Evolutionary conservation across 495 filamentous ascomycete genomes (phyloP).

Genomic region (Penicillium atrosanguineum): DNA sequence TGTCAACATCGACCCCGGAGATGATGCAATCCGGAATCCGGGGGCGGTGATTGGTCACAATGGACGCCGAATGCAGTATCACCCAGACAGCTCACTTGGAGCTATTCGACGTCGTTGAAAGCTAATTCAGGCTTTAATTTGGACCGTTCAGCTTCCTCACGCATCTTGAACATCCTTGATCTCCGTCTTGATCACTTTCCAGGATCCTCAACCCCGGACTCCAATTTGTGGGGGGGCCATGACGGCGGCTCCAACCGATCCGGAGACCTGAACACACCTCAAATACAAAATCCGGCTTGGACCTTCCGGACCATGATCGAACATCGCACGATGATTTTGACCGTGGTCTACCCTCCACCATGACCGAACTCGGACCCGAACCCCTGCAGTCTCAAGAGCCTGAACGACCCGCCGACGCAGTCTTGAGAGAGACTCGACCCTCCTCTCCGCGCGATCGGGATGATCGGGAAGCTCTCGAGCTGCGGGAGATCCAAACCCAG

Average conservation of each 20-base stretch:
- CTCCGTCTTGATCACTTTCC: not conserved
- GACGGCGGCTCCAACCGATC: conserved; percentile 12
- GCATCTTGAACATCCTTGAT: not conserved
- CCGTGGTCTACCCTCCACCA: not conserved
- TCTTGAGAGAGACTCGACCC: conserved; percentile 16
- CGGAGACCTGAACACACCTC: conserved; percentile 5
- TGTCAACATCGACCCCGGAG: conserved; percentile 1
- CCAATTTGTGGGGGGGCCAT: not conserved
- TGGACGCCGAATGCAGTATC: not conserved
- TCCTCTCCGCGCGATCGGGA: conserved; percentile 23
- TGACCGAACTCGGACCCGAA: conserved; percentile 1
- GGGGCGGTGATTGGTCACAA: conserved; percentile 1
- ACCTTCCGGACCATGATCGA: not conserved
- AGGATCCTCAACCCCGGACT: not conserved
- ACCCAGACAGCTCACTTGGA: not conserved
- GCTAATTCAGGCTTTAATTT: not conserved
- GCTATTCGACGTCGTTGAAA: not conserved
- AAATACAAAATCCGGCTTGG: not conserved
- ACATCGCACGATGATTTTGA: not conserved
- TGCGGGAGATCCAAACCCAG: conserved; percentile 28
- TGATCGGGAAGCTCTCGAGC: conserved; percentile 30
- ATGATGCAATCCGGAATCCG: conserved; percentile 11
- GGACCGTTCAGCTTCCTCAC: too few relatives aligned
- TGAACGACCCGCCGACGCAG: conserved; percentile 7
- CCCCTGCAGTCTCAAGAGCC: not conserved